These are phyloP conservation scores for Aspergillus calidoustus DNA, from an alignment of 2,329 filamentous ascomycete genomes.

Conservation along the genomic window DNA sequence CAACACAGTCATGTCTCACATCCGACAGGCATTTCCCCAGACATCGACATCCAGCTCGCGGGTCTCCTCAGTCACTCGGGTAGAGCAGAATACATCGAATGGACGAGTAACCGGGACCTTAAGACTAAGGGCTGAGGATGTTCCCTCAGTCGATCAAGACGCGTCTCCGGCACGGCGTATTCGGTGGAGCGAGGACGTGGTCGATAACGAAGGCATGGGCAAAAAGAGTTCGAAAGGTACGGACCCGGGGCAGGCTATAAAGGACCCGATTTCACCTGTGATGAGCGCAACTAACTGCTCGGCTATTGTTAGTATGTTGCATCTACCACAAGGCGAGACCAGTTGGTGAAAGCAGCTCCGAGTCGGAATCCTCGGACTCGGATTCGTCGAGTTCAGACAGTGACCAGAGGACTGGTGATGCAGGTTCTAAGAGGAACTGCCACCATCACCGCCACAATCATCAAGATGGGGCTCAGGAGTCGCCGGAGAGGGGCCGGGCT, in stretches of 20 bases:
- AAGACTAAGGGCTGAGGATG: conserved; percentile 35
- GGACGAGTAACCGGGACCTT: conserved; percentile 36
- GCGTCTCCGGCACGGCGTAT: conserved; percentile 64
- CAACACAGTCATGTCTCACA: conserved; percentile 41
- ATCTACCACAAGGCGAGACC: conserved; percentile 90
- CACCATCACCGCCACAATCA: conserved; percentile 20
- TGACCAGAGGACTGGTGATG: conserved; percentile 39
- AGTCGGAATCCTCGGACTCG: conserved; percentile 56
- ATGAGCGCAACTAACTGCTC: conserved; percentile 5
- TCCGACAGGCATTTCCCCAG: conserved; percentile 28
- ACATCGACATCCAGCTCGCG: conserved; percentile 24
- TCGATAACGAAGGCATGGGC: conserved; percentile 94
- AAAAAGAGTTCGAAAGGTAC: conserved; percentile 93
- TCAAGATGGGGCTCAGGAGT: background rate
- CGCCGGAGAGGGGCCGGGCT: conserved; percentile 14
- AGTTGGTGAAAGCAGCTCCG: conserved; percentile 78
- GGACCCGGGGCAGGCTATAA: conserved; percentile 7
- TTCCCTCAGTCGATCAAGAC: conserved; percentile 16
- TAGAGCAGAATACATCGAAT: conserved; percentile 25
- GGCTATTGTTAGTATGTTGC: conserved; percentile 77
- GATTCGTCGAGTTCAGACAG: conserved; percentile 58
- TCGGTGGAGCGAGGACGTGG: conserved; percentile 88
- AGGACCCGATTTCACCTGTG: background rate
- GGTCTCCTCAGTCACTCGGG: conserved; percentile 31
- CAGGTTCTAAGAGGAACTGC: conserved; percentile 30